Evolutionary conservation across 345 rosid genomes (phyloP), one percentile per base, ranked within the genome.

Genomic region (Eucalyptus albens): DNA sequence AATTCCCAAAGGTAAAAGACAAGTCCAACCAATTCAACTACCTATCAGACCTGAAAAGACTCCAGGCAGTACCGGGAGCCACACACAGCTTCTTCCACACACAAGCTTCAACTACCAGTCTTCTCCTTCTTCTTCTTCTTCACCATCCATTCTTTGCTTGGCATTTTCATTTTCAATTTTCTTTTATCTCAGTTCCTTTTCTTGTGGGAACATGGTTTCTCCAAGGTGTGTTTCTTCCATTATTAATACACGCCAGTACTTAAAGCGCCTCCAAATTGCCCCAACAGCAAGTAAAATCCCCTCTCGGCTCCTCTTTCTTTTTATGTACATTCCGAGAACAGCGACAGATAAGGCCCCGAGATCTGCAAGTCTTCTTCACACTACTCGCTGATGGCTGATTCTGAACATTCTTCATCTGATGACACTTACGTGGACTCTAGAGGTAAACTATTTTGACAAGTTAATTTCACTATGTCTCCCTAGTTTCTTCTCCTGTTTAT

Each of bases 351-450:
- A 77, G 85, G 85, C 47, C 85, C 42, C 44, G 16, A 77, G 85
- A 40, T 77, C 85, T 77, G 85, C 49, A 17, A n/a, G 50, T 26
- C 80, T 53, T 67, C 72, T 90, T 51, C 51, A 15, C 47, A 15
- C 82, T 50, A 45, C 42, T 83, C 88, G 56, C 88, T 40, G 33
- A 95, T 95, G 96, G 96, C 94, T 82, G 95, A 93, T 89, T 92
- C 96, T 31, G 91, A 92, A 86, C 92, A 91, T 89, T 93, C 94
- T 80, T 92, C 95, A 83, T 93, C 94, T 47, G 91, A 89, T 80
- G 94, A 90, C 85, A 89, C 91, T 88, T 89, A 2, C 16, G 88
- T 47, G 50, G 92, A 92, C 67, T 91, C 92, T 42, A 92, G 49
- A 92, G 94, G 96, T 95, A 91, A 81, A 60, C 22, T 16, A 62